Evolutionary conservation across 192 early-diverging fungal genomes (phyloP), one percentile per base, ranked within the genome.

Genomic region (Gorgonomyces haynaldii): DNA sequence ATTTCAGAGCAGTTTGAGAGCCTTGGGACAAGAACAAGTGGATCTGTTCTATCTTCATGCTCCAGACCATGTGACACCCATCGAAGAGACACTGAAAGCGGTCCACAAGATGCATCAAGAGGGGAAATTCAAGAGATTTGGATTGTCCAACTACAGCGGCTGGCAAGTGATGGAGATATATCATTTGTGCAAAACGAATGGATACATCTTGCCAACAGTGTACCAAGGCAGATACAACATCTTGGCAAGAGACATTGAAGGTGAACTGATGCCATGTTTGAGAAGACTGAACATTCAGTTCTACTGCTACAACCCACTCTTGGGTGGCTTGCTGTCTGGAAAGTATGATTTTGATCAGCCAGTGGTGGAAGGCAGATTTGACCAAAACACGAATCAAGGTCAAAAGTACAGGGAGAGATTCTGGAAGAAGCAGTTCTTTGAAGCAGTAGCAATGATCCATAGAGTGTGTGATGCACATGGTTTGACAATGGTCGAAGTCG

Each of bases 31-130:
- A 3, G 32, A 62, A 8, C 61, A 60, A 32, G 70, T 81, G 10
- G 76, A 80, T 37, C 65, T 80, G 10, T 75, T 81, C 42, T 81
- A 81, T 44, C 53, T 81, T 10, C 79, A 81, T 50, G 69, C 70
- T 1, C 76, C 76, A 2, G 79, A 81, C 36, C 57, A 69, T 48
- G 38, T 62, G 0, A 72, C 65, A 13, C 67, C 75, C 3, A 67
- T 74, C 38, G 75, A 66, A 46, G 47, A 56, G 1, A 81, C 74
- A 1, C 43, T 74, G 9, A 44, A 48, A 24, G 72, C 76, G 27
- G 72, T 81, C 8, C 53, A 81, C 36, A 72, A 78, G 15, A 49
- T 81, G 4, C 74, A 80, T 48, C 9, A 60, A 20, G 63, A 63
- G 30, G 74, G 74, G 3, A 42, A 51, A 2, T 81, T 81, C 34